Evolutionary conservation across 495 filamentous ascomycete genomes (phyloP).

Genomic region (Annulohypoxylon maeteangense): DNA sequence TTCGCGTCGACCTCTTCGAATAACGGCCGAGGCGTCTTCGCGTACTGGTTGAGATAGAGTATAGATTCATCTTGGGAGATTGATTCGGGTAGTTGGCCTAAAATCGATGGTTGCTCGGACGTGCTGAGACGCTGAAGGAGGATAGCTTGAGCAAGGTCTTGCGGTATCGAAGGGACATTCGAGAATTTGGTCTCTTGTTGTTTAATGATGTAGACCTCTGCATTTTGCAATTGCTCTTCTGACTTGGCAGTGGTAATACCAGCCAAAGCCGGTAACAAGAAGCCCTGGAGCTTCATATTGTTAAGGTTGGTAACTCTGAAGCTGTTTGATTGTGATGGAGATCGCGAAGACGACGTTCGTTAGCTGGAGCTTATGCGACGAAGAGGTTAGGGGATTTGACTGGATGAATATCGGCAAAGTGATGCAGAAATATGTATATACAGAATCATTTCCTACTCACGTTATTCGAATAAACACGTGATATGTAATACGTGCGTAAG

Average conservation of each 20-base stretch:
- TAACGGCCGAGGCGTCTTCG: conserved; percentile 52
- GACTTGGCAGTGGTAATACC: conserved; percentile 47
- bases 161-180: conserved; percentile 49
- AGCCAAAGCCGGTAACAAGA: conserved; percentile 51
- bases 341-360: not conserved
- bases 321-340: conserved; percentile 18
- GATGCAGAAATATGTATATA: not conserved
- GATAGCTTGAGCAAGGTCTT: conserved; percentile 54
- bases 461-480: conserved; percentile 6
- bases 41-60: conserved; percentile 54
- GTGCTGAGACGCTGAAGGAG: conserved; percentile 55
- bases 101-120: conserved; percentile 47
- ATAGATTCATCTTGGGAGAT: conserved; percentile 53
- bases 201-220: conserved; percentile 45
- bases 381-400: not conserved
- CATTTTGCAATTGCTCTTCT: conserved; percentile 36
- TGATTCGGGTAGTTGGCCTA: conserved; percentile 55
- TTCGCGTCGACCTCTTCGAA: conserved; percentile 47
- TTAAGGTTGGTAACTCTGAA: conserved; percentile 17
- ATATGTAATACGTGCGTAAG: not conserved
- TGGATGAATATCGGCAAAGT: not conserved
- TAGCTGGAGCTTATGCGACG: conserved; percentile 16
- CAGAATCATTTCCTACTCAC: not conserved
- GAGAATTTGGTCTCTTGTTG: conserved; percentile 33
- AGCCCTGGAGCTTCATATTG: conserved; percentile 50